These are phyloP conservation scores for Peronospora farinosa DNA, from an alignment of 352 stramenopile genomes.

Conservation along the genomic window DNA sequence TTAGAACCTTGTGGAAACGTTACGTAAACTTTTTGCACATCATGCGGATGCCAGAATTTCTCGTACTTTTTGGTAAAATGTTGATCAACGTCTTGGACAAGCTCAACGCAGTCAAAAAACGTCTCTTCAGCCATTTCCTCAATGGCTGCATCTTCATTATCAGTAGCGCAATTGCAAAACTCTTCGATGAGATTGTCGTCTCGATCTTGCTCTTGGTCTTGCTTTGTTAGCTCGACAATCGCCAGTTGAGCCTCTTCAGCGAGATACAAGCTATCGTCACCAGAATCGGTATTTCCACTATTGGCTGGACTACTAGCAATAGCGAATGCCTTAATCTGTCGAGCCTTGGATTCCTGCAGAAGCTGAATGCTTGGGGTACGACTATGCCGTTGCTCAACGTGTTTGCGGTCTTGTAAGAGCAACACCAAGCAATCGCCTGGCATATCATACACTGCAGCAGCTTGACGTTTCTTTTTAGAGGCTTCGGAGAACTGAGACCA, in stretches of 20 bases:
- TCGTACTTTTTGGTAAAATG: slow-evolving; percentile 34
- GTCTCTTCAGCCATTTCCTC: slow-evolving; percentile 71
- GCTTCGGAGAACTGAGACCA: slow-evolving; percentile 75
- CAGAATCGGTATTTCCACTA: not conserved
- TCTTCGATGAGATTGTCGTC: slow-evolving; percentile 59
- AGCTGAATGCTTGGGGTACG: slow-evolving; percentile 28
- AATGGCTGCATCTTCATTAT: slow-evolving; percentile 45
- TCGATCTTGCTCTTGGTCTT: slow-evolving; percentile 24
- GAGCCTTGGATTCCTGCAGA: slow-evolving; percentile 28
- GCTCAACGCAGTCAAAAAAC: slow-evolving; percentile 52
- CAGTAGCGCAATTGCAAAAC: slow-evolving; percentile 64
- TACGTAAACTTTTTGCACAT: slow-evolving; percentile 8
- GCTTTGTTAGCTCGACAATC: slow-evolving; percentile 24
- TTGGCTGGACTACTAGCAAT: slow-evolving; percentile 13
- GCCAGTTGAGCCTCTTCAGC: slow-evolving; percentile 23
- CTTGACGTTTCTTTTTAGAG: slow-evolving; percentile 53
- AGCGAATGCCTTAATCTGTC: slow-evolving; percentile 26
- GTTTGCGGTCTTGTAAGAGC: slow-evolving; percentile 58
- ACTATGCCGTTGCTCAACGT: slow-evolving; percentile 22
- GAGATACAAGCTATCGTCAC: slow-evolving; percentile 11
- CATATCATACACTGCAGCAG: slow-evolving; percentile 71
- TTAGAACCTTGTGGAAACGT: slow-evolving; percentile 45
- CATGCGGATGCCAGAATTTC: slow-evolving; percentile 12
- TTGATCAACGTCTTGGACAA: slow-evolving; percentile 44
- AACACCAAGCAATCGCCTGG: slow-evolving; percentile 63